Base-by-base conservation (phyloP, 768 basidiomycete genomes). In the Tephrocybe sp. region DNA sequence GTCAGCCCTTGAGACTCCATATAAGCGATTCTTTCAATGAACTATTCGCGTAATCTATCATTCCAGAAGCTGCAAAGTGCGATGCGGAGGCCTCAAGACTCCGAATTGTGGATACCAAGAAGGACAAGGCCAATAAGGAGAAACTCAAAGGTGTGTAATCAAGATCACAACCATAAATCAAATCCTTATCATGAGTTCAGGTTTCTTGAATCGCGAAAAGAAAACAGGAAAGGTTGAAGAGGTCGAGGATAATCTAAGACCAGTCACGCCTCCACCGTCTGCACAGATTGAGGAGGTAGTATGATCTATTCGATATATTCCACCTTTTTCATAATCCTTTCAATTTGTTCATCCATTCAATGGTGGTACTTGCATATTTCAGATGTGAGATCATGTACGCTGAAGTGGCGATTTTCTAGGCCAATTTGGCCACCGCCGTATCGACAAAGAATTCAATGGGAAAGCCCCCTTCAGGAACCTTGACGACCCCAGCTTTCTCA, bases 121-220 rank as follows among this genome's bases (percentile, higher is more conserved):
- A 82, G 39, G 85, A 88, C 55, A 80, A 71, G 56, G 77, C 64
- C 0, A 78, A 84, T 55, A 85, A 84, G 53, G 74, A 85, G 63
- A 92, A 87, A 65, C 71, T 92, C 64, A 87, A 85, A 74, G 91
- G 90, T 87, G 53, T n/a, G n/a, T n/a, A n/a, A n/a, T n/a, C n/a
- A n/a, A n/a, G n/a, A n/a, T n/a, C n/a, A n/a, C n/a, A n/a, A n/a
- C n/a, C n/a, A n/a, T n/a, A n/a, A n/a, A n/a, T n/a, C n/a, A n/a
- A n/a, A n/a, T n/a, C n/a, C n/a, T n/a, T n/a, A n/a, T n/a, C n/a
- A n/a, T n/a, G n/a, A 20, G 12, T 32, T 45, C 20, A 84, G 82
- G 82, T 32, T 84, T 83, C 66, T 65, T 84, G 48, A 79, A 71
- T 33, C 60, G 62, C 39, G 60, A 58, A 20, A 62, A 59, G 51